phyloP scores from a whole-genome alignment of 345 rosid genomes.

The Carallia pectinifolia region DNA sequence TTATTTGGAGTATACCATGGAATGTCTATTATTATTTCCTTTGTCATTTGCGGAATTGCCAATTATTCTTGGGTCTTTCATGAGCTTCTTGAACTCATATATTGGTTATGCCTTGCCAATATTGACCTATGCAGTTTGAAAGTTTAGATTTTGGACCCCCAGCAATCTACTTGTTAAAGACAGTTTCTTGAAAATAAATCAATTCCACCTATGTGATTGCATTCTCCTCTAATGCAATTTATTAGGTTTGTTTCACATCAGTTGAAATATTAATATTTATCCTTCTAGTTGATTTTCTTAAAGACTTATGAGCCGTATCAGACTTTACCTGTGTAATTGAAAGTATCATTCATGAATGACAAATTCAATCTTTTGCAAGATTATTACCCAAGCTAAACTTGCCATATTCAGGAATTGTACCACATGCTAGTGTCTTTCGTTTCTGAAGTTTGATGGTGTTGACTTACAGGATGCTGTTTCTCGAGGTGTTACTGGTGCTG shows the following conservation, averaged over 20 bases:
- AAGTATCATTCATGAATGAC: not conserved
- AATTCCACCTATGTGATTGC: not conserved
- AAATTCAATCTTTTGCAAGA: not conserved
- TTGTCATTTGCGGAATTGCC: not conserved
- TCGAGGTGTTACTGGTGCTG: constrained; percentile 69
- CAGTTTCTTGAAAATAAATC: not conserved
- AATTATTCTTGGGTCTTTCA: not conserved
- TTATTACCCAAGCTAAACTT: not conserved
- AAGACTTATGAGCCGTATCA: not conserved
- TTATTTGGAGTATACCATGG: too few species aligned
- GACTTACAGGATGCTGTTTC: constrained; percentile 80
- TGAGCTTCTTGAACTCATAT: not conserved
- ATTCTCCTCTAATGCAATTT: not conserved
- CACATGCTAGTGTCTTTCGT: not conserved
- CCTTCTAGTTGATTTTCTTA: not conserved
- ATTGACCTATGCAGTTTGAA: not conserved
- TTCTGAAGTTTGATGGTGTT: constrained; percentile 20
- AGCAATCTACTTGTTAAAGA: not conserved
- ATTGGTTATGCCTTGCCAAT: not conserved
- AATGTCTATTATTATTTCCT: not conserved
- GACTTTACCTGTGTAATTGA: not conserved
- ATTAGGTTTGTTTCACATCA: not conserved
- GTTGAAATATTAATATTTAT: not conserved
- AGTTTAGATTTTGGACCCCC: not conserved
- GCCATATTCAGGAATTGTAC: not conserved